Evolutionary conservation across 495 filamentous ascomycete species (phyloP), one percentile per base, ranked within the genome.

Genomic region (Thermothielavioides terrestris): DNA sequence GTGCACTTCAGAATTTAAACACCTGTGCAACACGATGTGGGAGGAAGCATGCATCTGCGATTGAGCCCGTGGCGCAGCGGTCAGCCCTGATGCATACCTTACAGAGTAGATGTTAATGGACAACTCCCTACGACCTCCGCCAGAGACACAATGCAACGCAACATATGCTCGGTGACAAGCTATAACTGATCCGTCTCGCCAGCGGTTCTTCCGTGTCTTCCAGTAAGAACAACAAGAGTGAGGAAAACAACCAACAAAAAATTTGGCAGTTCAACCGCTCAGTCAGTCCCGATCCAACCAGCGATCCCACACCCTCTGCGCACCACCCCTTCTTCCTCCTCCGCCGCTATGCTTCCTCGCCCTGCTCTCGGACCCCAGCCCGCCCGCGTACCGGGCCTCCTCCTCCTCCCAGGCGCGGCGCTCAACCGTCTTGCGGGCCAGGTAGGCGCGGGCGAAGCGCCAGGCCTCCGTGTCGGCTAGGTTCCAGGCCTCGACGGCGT

Each of bases 391-490:
- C 53, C 65, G 72, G 57, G 67, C 71, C 73, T 90, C 86, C 40
- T 81, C 80, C 49, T 83, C 74, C 58, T 86, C 83, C 84, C 84
- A 90, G 67, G 74, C 72, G 52, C 63, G 50, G 50, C 83, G 69
- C 68, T 88, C 85, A 21, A 82, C 64, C 37, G 65, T 58, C 28
- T 72, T 68, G 35, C 86, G 60, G 17, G 80, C 84, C 27, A 72
- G 55, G 47, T 74, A 91, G 0, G 92, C 91, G 55, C 82, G 73
- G 8, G 86, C 84, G 58, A 98, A 96, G 57, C 81, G 78, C 92
- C 92, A 98, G 3, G 84, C 87, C 68, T 98, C 92, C 8, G 86
- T 85, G 66, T 95, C 89, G 5, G 86, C 89, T 55, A 95, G 55
- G 66, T 91, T 95, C 92, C 92, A 98, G 52, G 86, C 84, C 73